Base-by-base conservation (phyloP, 1,139 yeast species). In the Pichia sp. region DNA sequence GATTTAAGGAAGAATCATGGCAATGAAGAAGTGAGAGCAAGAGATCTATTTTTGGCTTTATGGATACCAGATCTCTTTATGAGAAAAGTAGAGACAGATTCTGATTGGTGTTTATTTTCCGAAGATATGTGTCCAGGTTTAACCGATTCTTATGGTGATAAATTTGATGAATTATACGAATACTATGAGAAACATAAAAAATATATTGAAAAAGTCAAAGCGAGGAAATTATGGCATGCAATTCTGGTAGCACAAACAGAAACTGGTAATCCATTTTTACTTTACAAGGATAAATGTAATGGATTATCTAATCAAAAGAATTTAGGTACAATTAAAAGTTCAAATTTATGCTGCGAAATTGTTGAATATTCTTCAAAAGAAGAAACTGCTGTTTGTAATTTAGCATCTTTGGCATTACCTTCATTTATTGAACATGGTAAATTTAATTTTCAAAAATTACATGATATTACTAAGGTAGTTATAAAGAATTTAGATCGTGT, bases 11-110 rank as follows among this genome's bases (percentile, higher is more conserved):
- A 76, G 63, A 77, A 77, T 57, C 80, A 77, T 58, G 82, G 81
- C 28, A 76, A 75, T 56, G 82, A 77, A 60, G 83, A 77, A 57
- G 62, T 68, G 53, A 66, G 82, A 53, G 79, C 83, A 2, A 65
- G 82, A 54, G 83, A 78, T 57, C 66, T 78, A 50, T 78, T 78
- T 61, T 75, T 76, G 54, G 83, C 78, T 2, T 67, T 78, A 45
- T 78, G 83, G 83, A 71, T 78, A 34, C 80, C 83, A 4, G 83
- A 78, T 56, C 67, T 78, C 53, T 78, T 78, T 59, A 78, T 78
- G 83, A 60, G 71, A 53, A 67, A 78, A 52, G 82, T 78, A 31
- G 77, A 75, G 57, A 58, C 61, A 25, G 68, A 75, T 53, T 68
- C 60, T 40, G 73, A 72, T 33, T 78, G 83, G 83, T 70, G 79